Evolutionary conservation across 495 filamentous ascomycete genomes (phyloP).

Genomic region (Acidomyces sp.): DNA sequence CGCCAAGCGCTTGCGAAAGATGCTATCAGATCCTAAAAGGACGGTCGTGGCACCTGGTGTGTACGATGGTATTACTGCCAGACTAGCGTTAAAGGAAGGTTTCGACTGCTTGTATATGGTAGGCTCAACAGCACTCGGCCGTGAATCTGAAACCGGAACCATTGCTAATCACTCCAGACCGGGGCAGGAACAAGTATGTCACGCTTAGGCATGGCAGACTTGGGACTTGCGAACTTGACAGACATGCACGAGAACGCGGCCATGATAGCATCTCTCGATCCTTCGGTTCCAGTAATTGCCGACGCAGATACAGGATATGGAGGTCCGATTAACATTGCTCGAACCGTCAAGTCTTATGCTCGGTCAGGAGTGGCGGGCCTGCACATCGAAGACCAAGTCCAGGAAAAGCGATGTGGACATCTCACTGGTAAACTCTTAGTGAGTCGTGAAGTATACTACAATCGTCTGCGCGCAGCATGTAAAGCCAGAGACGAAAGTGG

Average conservation of each 20-base stretch:
- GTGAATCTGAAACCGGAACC: no score
- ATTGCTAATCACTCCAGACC: constrained; percentile 41
- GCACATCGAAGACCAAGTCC: constrained; percentile 60
- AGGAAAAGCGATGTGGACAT: constrained; percentile 41
- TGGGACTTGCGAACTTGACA: constrained; percentile 49
- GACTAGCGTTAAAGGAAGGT: constrained; percentile 46
- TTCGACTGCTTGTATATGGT: constrained; percentile 60
- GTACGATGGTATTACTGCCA: constrained; percentile 56
- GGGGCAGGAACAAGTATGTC: constrained; percentile 56
- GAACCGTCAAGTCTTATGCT: constrained; percentile 51
- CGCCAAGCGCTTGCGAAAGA: constrained; percentile 19
- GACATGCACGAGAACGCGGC: constrained; percentile 54
- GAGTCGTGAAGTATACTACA: constrained; percentile 35
- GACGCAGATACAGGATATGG: constrained; percentile 45
- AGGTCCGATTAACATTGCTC: constrained; percentile 43
- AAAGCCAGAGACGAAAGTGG: constrained; percentile 35
- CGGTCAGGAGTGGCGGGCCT: constrained; percentile 56
- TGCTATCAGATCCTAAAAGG: constrained; percentile 22
- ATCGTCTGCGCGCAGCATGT: constrained; percentile 36
- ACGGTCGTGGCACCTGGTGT: constrained; percentile 48
- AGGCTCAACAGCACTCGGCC: constrained; percentile 3
- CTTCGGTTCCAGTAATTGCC: constrained; percentile 48
- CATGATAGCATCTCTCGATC: constrained; percentile 53
- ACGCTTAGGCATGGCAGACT: constrained; percentile 49
- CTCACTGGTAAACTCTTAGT: constrained; percentile 47